Conservation (phyloP, 805 yeast genomes). For the Schwanniomyces yamadae region DNA sequence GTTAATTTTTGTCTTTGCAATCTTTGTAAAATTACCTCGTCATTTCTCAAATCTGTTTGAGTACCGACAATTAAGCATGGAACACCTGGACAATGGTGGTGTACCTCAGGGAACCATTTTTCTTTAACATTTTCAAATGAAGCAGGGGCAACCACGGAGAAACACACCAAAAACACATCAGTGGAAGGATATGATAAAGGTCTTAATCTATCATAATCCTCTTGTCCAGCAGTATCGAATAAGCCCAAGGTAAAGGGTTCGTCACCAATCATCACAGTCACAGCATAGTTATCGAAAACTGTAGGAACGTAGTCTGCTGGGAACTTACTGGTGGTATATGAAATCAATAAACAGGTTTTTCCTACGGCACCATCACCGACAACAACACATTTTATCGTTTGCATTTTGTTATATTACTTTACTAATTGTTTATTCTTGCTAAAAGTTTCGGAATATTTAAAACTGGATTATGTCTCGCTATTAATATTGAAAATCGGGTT, state of each 20-base stretch:
- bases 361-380: conserved; percentile 99
- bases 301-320: conserved; percentile 99
- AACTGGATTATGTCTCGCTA: no score
- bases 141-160: conserved; percentile 95
- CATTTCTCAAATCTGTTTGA: conserved; percentile 92
- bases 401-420: conserved; percentile 29
- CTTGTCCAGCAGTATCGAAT: conserved; percentile 99
- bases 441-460: no score
- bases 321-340: conserved; percentile 94
- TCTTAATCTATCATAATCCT: conserved; percentile 96
- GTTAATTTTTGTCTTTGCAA: conserved; percentile 85
- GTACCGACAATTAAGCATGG: conserved; percentile 97
- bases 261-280: conserved; percentile 94
- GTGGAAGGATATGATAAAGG: conserved; percentile 97
- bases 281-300: conserved; percentile 95
- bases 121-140: conserved; percentile 96
- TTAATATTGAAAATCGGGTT: no score
- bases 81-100: conserved; percentile 97
- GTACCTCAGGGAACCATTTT: conserved; percentile 98
- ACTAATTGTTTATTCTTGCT: no score
- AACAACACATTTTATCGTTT: conserved; percentile 88
- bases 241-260: conserved; percentile 97
- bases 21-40: conserved; percentile 85
- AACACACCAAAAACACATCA: conserved; percentile 93
- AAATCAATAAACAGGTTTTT: conserved; percentile 90